Evolutionary conservation across 257 asterid species (phyloP).

Genomic region (Cynanchum wilfordii): DNA sequence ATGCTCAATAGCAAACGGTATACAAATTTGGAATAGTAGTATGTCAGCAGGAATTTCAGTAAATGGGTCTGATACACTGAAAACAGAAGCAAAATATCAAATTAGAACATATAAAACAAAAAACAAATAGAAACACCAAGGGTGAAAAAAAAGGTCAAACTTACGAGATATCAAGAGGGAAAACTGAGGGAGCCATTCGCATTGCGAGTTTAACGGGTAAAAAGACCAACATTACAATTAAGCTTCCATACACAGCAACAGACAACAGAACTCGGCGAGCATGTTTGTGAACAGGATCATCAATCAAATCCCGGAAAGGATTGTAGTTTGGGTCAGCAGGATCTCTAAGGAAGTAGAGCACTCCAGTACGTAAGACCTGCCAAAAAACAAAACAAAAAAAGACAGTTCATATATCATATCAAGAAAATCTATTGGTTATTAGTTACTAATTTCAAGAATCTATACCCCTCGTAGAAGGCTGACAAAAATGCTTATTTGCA

Average conservation of each 20-base stretch:
- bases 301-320: slow-evolving; percentile 96
- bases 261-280: slow-evolving; percentile 96
- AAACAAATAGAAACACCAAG: neutral
- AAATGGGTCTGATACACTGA: slow-evolving; percentile 94
- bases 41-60: slow-evolving; percentile 98
- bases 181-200: slow-evolving; percentile 81
- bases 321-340: slow-evolving; percentile 99
- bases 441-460: neutral
- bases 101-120: neutral
- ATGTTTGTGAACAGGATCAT: slow-evolving; percentile 99
- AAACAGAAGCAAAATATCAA: slow-evolving; percentile 3
- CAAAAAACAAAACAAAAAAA: slow-evolving; percentile 17
- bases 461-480: slow-evolving; percentile 99
- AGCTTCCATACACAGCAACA: slow-evolving; percentile 91
- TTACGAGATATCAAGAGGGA: slow-evolving; percentile 97
- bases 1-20: slow-evolving; percentile 96
- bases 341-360: slow-evolving; percentile 93
- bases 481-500: slow-evolving; percentile 96
- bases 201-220: slow-evolving; percentile 95
- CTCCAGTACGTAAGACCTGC: slow-evolving; percentile 93
- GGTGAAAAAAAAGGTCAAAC: slow-evolving; percentile 24
- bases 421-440: neutral
- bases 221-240: slow-evolving; percentile 95
- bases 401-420: neutral
- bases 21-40: slow-evolving; percentile 98